phyloP scores from a whole-genome alignment of 2,329 filamentous ascomycete genomes.

The Arthrobotrys sphaeroides region DNA sequence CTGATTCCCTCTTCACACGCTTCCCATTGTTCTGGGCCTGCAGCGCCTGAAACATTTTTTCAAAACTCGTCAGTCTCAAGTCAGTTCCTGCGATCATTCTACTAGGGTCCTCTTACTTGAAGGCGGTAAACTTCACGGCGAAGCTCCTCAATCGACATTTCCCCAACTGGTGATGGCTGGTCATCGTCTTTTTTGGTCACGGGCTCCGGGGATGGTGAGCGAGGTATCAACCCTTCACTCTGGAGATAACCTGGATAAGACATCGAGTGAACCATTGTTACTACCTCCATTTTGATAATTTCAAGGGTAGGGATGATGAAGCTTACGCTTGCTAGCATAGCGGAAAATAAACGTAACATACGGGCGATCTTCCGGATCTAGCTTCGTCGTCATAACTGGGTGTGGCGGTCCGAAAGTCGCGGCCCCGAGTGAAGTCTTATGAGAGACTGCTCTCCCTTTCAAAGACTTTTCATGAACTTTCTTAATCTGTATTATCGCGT shows the following conservation, averaged over 20 bases:
- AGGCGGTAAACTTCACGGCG: conserved; percentile 17
- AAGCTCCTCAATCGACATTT: conserved; percentile 26
- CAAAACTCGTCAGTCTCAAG: too few species aligned
- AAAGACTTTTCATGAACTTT: conserved; percentile 35
- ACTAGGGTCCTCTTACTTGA: conserved; percentile 20
- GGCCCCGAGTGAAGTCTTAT: conserved; percentile 8
- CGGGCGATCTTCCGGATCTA: conserved; percentile 1
- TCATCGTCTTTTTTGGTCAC: neutral
- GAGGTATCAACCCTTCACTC: conserved; percentile 30
- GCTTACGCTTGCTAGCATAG: conserved; percentile 35
- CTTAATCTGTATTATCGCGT: too few species aligned
- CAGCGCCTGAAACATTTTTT: too few species aligned
- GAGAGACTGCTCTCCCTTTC: conserved; percentile 33
- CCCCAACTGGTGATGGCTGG: neutral
- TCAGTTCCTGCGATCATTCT: too few species aligned
- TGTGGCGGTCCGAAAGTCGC: neutral
- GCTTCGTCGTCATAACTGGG: neutral
- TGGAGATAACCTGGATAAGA: conserved; percentile 14
- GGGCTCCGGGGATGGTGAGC: conserved; percentile 19
- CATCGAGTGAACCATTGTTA: neutral
- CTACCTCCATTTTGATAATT: neutral
- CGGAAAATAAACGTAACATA: conserved; percentile 40
- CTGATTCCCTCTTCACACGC: neutral
- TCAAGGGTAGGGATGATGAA: neutral
- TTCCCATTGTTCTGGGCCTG: neutral